Percentiles rank a stretch among this genome's conserved stretches.
Conservation (phyloP, 2,329 filamentous ascomycete species). For the Hymenoscyphus salicellus region DNA sequence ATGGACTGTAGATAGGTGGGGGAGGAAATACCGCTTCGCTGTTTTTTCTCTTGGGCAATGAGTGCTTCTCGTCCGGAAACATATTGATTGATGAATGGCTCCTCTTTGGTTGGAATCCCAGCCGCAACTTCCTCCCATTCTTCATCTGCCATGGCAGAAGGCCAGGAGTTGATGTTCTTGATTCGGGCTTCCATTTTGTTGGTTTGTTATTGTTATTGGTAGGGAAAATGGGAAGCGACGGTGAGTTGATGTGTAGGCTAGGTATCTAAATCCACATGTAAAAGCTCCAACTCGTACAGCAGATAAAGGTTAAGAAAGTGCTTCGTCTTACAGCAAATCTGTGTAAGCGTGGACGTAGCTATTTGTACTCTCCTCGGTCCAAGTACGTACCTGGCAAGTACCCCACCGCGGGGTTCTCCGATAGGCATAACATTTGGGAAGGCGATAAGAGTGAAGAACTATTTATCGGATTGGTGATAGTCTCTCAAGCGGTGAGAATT, state of each 20-base stretch:
- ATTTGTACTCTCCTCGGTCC: not conserved
- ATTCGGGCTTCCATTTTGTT: conserved; percentile 27
- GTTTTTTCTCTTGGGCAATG: conserved; percentile 75
- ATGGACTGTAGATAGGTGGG: not conserved
- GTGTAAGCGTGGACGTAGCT: not conserved
- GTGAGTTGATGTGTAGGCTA: not conserved
- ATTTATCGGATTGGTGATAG: not conserved
- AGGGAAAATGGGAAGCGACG: not conserved
- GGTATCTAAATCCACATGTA: not conserved
- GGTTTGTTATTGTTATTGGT: not conserved
- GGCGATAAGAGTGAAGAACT: conserved; percentile 8
- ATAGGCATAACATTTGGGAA: conserved; percentile 12
- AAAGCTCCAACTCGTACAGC: not conserved
- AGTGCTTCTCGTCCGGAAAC: conserved; percentile 71
- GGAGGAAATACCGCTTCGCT: conserved; percentile 65
- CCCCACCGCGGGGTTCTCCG: conserved; percentile 22
- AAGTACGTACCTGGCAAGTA: not conserved
- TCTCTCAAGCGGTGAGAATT: not conserved
- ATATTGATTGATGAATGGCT: conserved; percentile 81
- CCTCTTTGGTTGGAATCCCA: conserved; percentile 56
- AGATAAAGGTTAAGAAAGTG: not conserved
- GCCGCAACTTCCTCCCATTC: conserved; percentile 57
- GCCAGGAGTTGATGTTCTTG: conserved; percentile 29
- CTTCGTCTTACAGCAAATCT: not conserved
- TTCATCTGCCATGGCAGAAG: conserved; percentile 42